Evolutionary conservation across 139 green algal genomes (phyloP).

Genomic region (Bryopsis sp.): DNA sequence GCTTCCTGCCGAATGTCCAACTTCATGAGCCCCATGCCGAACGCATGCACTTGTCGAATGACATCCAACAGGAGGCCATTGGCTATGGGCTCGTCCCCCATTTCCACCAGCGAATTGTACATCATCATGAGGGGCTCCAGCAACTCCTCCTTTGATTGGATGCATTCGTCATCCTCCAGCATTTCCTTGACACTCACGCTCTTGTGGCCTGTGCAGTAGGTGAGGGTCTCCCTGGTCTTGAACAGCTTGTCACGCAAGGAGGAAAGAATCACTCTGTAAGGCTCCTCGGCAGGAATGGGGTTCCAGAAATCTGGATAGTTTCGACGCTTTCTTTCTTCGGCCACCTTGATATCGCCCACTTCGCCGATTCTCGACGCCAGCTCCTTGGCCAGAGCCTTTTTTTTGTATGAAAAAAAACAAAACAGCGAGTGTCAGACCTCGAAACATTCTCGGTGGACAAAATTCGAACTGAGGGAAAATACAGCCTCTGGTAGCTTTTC

Average conservation of each 20-base stretch:
- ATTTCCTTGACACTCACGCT: conserved; percentile 22
- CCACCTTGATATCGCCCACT: conserved; percentile 23
- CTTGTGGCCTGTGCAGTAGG: conserved; percentile 58
- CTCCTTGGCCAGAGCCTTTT: too few species aligned
- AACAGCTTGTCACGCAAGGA: conserved; percentile 66
- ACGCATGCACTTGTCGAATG: conserved; percentile 74
- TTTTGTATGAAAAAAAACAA: too few species aligned
- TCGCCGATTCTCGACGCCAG: too few species aligned
- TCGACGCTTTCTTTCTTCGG: conserved; percentile 68
- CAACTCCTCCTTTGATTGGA: conserved; percentile 28
- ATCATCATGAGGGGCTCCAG: conserved; percentile 53
- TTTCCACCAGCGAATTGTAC: conserved; percentile 75
- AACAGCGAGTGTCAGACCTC: too few species aligned
- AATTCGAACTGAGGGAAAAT: too few species aligned
- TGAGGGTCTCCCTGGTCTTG: background rate
- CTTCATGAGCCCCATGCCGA: conserved; percentile 76
- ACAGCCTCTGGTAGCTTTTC: too few species aligned
- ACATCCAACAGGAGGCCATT: conserved; percentile 82
- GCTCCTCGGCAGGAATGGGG: conserved; percentile 60
- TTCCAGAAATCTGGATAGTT: conserved; percentile 58
- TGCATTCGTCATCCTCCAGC: conserved; percentile 27
- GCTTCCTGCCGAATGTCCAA: conserved; percentile 90
- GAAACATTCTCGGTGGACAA: too few species aligned
- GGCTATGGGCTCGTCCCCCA: conserved; percentile 67
- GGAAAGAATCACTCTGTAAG: conserved; percentile 85